These are phyloP conservation scores for Candida pini DNA, from an alignment of 805 yeast species.

Conservation along the genomic window DNA sequence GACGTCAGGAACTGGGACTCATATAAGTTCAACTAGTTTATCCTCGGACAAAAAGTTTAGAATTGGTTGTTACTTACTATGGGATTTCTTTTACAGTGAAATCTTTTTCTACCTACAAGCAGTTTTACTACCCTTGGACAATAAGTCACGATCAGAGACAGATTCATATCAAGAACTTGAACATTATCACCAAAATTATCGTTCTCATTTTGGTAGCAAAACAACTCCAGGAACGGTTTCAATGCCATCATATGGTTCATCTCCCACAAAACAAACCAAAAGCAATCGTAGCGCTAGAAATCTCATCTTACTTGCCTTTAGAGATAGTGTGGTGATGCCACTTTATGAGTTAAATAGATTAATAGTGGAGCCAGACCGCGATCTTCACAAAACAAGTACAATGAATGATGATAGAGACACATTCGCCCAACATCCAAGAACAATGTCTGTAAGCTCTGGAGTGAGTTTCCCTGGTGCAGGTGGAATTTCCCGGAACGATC, in stretches of 20 bases:
- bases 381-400: slow-evolving; percentile 1
- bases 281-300: slow-evolving; percentile 29
- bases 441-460: not conserved
- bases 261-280: not conserved
- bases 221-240: not conserved
- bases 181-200: not conserved
- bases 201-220: not conserved
- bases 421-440: slow-evolving; percentile 1
- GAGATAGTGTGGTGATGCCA: slow-evolving; percentile 51
- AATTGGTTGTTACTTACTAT: slow-evolving; percentile 38
- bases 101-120: slow-evolving; percentile 57
- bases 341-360: slow-evolving; percentile 39
- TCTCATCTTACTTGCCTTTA: slow-evolving; percentile 38
- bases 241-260: slow-evolving; percentile 1
- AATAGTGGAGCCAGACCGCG: slow-evolving; percentile 19
- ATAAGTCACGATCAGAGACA: slow-evolving; percentile 19
- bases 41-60: slow-evolving; percentile 17
- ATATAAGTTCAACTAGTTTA: not conserved
- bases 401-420: slow-evolving; percentile 2
- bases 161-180: no score
- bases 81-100: slow-evolving; percentile 54
- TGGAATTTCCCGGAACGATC: not conserved
- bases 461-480: not conserved
- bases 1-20: slow-evolving; percentile 19
- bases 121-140: slow-evolving; percentile 53